Percentiles rank a stretch among this genome's conserved stretches.
These are phyloP conservation scores for Acanthamoeba polyphaga DNA, from an alignment of 208 protist genomes.

Conservation along the genomic window DNA sequence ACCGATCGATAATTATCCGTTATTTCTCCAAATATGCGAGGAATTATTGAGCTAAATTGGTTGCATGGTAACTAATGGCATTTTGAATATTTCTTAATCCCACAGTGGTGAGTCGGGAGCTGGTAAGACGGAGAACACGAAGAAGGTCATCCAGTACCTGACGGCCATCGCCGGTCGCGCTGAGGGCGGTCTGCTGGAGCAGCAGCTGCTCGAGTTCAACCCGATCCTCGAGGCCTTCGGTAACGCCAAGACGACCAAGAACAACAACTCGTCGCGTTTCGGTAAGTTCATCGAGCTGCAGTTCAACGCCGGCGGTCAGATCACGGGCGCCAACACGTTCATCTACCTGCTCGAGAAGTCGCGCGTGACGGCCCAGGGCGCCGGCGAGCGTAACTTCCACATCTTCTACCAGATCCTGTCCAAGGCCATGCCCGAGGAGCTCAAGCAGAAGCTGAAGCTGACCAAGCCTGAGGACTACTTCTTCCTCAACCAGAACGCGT, in stretches of 20 bases:
- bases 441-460: conserved; percentile 71
- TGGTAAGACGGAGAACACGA: conserved; percentile 91
- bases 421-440: conserved; percentile 59
- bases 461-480: conserved; percentile 88
- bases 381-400: conserved; percentile 96
- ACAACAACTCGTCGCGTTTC: conserved; percentile 91
- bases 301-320: conserved; percentile 84
- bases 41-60: neutral
- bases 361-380: conserved; percentile 76
- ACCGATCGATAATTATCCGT: neutral
- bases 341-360: conserved; percentile 85
- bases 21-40: neutral
- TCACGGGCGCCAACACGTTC: conserved; percentile 83
- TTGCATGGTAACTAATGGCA: neutral
- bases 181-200: conserved; percentile 80
- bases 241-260: conserved; percentile 88
- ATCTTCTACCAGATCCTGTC: conserved; percentile 95
- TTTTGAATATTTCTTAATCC: too few species aligned
- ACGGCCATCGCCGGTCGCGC: conserved; percentile 73
- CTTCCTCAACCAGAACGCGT: conserved; percentile 91
- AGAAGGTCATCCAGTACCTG: conserved; percentile 91
- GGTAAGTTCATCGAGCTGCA: conserved; percentile 89
- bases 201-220: conserved; percentile 87
- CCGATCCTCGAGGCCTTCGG: conserved; percentile 87
- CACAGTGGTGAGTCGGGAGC: conserved; percentile 88